Percentiles rank a stretch among this genome's conserved stretches.
phyloP scores from a whole-genome alignment of 371 early-diverging fungal genomes.

The Rhizopus delemar region DNA sequence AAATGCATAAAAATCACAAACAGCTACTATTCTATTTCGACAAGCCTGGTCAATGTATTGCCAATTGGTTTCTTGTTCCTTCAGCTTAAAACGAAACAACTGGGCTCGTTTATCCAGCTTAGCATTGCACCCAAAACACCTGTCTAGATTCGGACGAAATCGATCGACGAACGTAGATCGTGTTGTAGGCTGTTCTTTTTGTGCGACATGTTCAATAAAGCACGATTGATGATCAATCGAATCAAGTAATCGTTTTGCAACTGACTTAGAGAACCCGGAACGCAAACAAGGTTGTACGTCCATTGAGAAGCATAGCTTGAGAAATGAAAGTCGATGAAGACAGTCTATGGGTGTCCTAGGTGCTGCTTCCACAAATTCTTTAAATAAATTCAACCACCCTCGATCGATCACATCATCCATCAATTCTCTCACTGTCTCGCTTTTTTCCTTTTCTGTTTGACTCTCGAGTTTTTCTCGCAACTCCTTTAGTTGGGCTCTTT shows the following conservation, averaged over 20 bases:
- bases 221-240: slow-evolving; percentile 19
- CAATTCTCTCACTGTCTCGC: neutral
- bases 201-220: slow-evolving; percentile 18
- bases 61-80: slow-evolving; percentile 24
- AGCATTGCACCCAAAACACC: slow-evolving; percentile 20
- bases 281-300: slow-evolving; percentile 31
- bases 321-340: slow-evolving; percentile 19
- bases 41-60: slow-evolving; percentile 19
- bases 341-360: slow-evolving; percentile 15
- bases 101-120: neutral
- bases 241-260: slow-evolving; percentile 10
- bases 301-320: slow-evolving; percentile 19
- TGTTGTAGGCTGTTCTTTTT: neutral
- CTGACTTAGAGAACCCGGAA: slow-evolving; percentile 10
- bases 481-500: slow-evolving; percentile 24
- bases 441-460: neutral
- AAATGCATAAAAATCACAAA: slow-evolving; percentile 88
- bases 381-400: slow-evolving; percentile 15
- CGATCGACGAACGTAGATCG: neutral
- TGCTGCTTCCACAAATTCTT: slow-evolving; percentile 14
- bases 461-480: slow-evolving; percentile 10
- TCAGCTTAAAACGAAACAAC: slow-evolving; percentile 21
- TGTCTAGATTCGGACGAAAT: neutral
- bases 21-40: slow-evolving; percentile 82
- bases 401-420: neutral